Evolutionary conservation across 306 rosid species (phyloP), one percentile per base, ranked within the genome.

Genomic region (Quercus dentata): DNA sequence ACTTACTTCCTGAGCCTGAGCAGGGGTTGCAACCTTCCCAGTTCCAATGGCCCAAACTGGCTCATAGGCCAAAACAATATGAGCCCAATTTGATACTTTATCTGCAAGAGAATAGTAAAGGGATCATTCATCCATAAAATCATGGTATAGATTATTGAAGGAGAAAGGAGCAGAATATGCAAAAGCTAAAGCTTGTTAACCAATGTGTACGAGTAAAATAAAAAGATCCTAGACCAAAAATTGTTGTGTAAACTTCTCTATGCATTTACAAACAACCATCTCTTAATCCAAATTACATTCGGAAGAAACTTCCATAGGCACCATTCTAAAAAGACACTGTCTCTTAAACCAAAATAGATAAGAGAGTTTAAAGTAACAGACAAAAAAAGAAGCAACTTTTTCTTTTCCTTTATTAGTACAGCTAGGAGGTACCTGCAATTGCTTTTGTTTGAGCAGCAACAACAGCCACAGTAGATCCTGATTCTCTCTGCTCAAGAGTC

Each of bases 381-480:
- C 20, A 68, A 4, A 9, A 2, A 19, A 4, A 67, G 5, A 19
- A 35, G 2, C 4, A 68, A 18, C 5, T 27, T 12, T 38, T 35
- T 0, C n/a, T 68, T 35, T n/a, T 21, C 9, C 51, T 14, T 35
- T 68, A 9, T 17, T 33, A 19, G 52, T 35, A 68, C 23, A 68
- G 52, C 72, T 33, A 31, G 52, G 54, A 68, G 52, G 72, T 57
- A 90, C 97, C 97, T 79, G 97, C 97, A 76, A 92, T 92, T 58
- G 97, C 97, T 83, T 90, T 90, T 71, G 97, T 92, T 90, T 92
- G 97, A 56, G 92, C 92, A 59, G 95, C 81, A 61, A 92, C 95
- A 83, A 92, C 90, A 35, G 86, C 70, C 71, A 76, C 1, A 3
- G 97, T 92, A 19, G 85, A 69, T 74, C 94, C 92, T 28, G 97